Evolutionary conservation across 1,139 yeast species (phyloP).

Genomic region (Saccharomyces hybrid): DNA sequence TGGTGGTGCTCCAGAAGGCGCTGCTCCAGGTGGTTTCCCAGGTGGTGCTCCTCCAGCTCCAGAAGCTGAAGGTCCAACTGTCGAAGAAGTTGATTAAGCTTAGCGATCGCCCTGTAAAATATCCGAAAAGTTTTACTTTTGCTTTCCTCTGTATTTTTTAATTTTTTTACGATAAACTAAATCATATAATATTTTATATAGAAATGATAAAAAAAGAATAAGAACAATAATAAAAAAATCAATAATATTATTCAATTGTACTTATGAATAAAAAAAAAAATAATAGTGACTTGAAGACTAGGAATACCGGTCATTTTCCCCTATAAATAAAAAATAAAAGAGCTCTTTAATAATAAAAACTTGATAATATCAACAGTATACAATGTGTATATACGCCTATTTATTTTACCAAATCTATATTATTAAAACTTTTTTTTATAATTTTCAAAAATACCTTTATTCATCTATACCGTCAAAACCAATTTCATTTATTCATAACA

Average conservation of each 20-base stretch:
- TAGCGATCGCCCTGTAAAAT: neutral
- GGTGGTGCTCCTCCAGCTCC: slow-evolving; percentile 65
- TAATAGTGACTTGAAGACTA: neutral
- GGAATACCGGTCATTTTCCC: neutral
- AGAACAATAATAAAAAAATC: neutral
- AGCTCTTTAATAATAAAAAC: neutral
- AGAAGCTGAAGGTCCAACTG: slow-evolving; percentile 80
- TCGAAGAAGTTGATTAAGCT: slow-evolving; percentile 82
- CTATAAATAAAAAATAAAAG: neutral
- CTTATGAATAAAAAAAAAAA: too few species aligned
- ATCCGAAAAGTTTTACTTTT: neutral
- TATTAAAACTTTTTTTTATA: neutral
- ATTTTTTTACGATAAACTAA: neutral
- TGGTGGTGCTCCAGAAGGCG: slow-evolving; percentile 59
- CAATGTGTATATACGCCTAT: neutral
- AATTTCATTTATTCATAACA: neutral
- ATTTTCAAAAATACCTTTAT: neutral
- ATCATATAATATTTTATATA: neutral
- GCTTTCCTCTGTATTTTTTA: slow-evolving; percentile 1
- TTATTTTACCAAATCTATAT: neutral
- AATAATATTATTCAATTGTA: neutral
- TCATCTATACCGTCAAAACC: neutral
- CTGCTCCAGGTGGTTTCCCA: slow-evolving; percentile 60
- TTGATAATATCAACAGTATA: neutral
- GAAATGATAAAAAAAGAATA: neutral